Evolutionary conservation across 352 stramenopile genomes (phyloP), one percentile per base, ranked within the genome.

Genomic region (Globisporangium canariense): DNA sequence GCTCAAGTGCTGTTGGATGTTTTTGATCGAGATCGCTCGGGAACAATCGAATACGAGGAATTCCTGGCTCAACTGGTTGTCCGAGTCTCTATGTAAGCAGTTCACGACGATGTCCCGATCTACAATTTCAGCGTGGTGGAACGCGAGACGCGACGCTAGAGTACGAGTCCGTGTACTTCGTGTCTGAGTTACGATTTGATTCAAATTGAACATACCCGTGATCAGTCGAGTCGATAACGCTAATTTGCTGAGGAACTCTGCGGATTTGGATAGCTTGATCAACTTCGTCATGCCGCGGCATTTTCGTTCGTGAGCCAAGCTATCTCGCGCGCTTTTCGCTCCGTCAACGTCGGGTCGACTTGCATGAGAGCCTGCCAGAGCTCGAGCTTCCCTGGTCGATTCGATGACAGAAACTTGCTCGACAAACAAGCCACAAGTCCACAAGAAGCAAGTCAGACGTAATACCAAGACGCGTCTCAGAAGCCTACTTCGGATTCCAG

Each of bases 281-380:
- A 9, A 11, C 9, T 41, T 14, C 38, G 50, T 61, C 30, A 61
- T 18, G 32, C 20, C n/a, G 61, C 34, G 1, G 53, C 36, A 20
- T 56, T 62, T 32, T 61, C 52, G 30, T 64, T 28, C 6, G 65
- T 63, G 25, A 79, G 63, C 1, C 64, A 53, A 13, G 76, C 79
- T 28, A 78, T 75, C 55, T 89, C 75, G 43, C 75, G 73, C 9
- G 81, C 83, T 62, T 83, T 79, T 4, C 49, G 49, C 58, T 89
- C 78, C 36, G 74, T 69, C 20, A 92, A 60, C 14, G 69, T 78
- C n/a, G 83, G 79, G 59, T 92, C 83, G 0, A 92, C 79, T 1
- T 71, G 72, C 70, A 89, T 84, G 4, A 92, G 74, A 43, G 83
- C 81, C 58, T 92, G 68, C 83, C 83, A 92, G 11, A 92, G 54